These are phyloP conservation scores for Thelephora aurantiotincta DNA, from an alignment of 768 basidiomycete species.

Conservation along the genomic window DNA sequence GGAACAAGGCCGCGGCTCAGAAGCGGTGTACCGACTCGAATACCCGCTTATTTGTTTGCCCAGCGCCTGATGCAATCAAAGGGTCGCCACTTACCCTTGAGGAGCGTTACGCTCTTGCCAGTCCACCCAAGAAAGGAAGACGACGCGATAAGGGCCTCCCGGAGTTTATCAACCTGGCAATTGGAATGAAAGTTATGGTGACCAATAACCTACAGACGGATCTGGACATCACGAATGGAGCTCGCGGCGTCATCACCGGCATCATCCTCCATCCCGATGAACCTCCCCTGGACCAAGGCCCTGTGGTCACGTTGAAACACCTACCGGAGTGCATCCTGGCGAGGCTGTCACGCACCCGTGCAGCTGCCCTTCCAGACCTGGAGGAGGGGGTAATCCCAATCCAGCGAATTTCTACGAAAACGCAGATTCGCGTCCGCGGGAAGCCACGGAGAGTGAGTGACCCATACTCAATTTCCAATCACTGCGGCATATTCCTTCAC, in stretches of 20 bases:
- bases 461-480: slow-evolving; percentile 16
- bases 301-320: slow-evolving; percentile 14
- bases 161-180: slow-evolving; percentile 10
- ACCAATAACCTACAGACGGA: slow-evolving; percentile 26
- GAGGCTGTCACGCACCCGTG: slow-evolving; percentile 16
- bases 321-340: slow-evolving; percentile 20
- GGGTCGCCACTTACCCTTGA: slow-evolving; percentile 5
- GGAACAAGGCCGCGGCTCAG: slow-evolving; percentile 20
- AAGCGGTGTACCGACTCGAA: slow-evolving; percentile 12
- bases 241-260: slow-evolving; percentile 16
- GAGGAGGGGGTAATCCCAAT: slow-evolving; percentile 20
- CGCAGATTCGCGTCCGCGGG: slow-evolving; percentile 4
- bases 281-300: slow-evolving; percentile 1
- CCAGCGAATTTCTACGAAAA: slow-evolving; percentile 10
- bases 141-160: slow-evolving; percentile 5
- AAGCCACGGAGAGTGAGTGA: slow-evolving; percentile 9
- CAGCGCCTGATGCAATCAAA: slow-evolving; percentile 16
- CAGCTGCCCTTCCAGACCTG: slow-evolving; percentile 14
- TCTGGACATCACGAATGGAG: slow-evolving; percentile 25
- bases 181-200: slow-evolving; percentile 27
- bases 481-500: slow-evolving; percentile 28
- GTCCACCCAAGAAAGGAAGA: background rate
- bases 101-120: slow-evolving; percentile 6
- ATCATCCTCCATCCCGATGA: slow-evolving; percentile 22
- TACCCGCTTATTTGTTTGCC: slow-evolving; percentile 13